A percentile compares a stretch with the other conserved stretches of the same genome.
Conservation (phyloP, 805 yeast species). For the Pichia scutulata region DNA sequence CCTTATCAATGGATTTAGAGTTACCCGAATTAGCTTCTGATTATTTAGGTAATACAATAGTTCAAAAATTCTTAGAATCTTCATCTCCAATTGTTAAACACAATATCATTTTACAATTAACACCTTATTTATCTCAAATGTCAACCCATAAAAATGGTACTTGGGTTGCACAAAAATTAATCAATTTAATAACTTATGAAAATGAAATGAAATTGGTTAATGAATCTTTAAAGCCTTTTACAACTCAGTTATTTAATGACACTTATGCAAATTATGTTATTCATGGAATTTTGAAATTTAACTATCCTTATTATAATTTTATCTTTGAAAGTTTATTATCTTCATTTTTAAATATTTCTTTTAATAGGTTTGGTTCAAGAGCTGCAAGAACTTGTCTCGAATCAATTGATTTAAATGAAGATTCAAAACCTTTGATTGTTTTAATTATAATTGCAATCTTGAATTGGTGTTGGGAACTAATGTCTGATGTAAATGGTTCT, state of each 20-base stretch:
- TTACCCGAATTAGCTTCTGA: constrained; percentile 87
- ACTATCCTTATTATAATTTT: constrained; percentile 77
- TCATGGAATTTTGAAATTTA: constrained; percentile 89
- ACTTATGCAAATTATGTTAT: constrained; percentile 96
- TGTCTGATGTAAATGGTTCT: constrained; percentile 81
- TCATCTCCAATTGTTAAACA: constrained; percentile 67
- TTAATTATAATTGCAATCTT: constrained; percentile 73
- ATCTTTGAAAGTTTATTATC: constrained; percentile 77
- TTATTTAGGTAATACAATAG: constrained; percentile 91
- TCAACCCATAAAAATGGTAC: constrained; percentile 97
- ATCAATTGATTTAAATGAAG: constrained; percentile 18
- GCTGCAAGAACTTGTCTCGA: constrained; percentile 92
- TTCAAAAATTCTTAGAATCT: constrained; percentile 77
- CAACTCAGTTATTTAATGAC: constrained; percentile 82
- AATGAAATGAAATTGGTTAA: constrained; percentile 61
- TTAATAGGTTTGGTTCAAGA: constrained; percentile 89
- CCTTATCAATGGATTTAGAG: constrained; percentile 78
- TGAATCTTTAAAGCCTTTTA: constrained; percentile 65
- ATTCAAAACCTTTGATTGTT: constrained; percentile 56
- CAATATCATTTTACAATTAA: constrained; percentile 68
- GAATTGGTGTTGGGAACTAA: constrained; percentile 68
- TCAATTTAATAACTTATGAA: constrained; percentile 54
- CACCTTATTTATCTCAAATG: constrained; percentile 79
- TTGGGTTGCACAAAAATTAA: constrained; percentile 97
- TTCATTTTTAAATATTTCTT: constrained; percentile 72